Evolutionary conservation across 73 alveolate genomes (phyloP), one percentile per base, ranked within the genome.

Genomic region (Paramecium pentaurelia): DNA sequence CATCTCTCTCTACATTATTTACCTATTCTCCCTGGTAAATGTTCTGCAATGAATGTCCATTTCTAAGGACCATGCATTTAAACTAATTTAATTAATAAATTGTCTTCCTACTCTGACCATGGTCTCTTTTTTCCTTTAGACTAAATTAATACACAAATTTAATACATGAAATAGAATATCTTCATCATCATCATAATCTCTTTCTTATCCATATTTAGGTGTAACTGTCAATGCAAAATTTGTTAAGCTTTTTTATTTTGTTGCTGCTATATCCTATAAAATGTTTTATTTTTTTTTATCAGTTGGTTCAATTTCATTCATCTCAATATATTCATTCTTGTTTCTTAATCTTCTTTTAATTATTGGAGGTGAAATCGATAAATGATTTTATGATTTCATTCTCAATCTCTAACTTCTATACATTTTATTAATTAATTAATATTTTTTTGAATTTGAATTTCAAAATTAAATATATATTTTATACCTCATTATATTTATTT

Each of bases 1-100:
- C 99, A 98, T 86, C 99, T 97, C 91, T 98, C 99, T 87, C 99
- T 93, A 85, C 99, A 98, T 94, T 98, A 98, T 83, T 98, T 98
- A 2, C 99, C 99, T 12, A 98, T 98, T 77, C 99, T 93, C 30
- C 99, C 99, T 12, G 98, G 99, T 44, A 98, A 92, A 80, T 97
- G 98, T 58, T 97, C 95, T 28, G 99, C 98, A 30, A 98, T 98
- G 73, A 93, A 97, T 11, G 99, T 96, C 99, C 99, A 98, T 83
- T 98, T 97, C 92, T 97, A 98, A 25, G 99, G 99, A 10, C 99
- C 99, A 71, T 97, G 96, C 92, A 95, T 95, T 92, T 97, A 97
- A 8, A 98, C 99, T 37, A 98, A 95, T 77, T 95, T 93, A 68
- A 97, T 95, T 38, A 98, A 96, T 85, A 97, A 92, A 86, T 93